Percentiles rank a stretch among this genome's conserved stretches.
Conservation (phyloP, 2,329 filamentous ascomycete species). For the Phyllosticta citribraziliensis region DNA sequence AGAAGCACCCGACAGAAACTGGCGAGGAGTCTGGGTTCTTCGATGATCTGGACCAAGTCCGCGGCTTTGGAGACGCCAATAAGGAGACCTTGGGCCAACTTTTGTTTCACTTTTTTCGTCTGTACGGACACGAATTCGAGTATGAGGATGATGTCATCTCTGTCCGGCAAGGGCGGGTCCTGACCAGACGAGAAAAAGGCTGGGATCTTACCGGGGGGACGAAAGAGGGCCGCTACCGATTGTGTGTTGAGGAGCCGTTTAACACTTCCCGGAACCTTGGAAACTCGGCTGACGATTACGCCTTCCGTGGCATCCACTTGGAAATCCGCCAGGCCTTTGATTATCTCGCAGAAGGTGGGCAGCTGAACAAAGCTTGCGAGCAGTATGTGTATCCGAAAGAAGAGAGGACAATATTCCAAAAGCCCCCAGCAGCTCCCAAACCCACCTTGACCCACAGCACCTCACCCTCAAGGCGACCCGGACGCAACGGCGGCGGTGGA, state of each 20-base stretch:
- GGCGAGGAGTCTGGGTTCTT: conserved; percentile 70
- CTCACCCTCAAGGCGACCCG: conserved; percentile 39
- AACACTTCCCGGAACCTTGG: conserved; percentile 81
- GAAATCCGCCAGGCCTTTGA: conserved; percentile 86
- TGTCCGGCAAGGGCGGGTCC: conserved; percentile 66
- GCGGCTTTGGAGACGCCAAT: conserved; percentile 67
- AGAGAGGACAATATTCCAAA: conserved; percentile 48
- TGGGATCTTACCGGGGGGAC: conserved; percentile 58
- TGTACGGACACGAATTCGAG: conserved; percentile 88
- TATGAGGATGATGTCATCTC: conserved; percentile 80
- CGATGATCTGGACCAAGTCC: conserved; percentile 68
- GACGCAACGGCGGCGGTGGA: conserved; percentile 35
- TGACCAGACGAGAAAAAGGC: conserved; percentile 76
- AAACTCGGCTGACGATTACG: conserved; percentile 92
- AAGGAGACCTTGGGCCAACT: conserved; percentile 73
- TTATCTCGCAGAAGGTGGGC: conserved; percentile 59
- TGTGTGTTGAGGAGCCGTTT: conserved; percentile 96
- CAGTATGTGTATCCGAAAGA: conserved; percentile 77
- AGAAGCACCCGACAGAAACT: conserved; percentile 51
- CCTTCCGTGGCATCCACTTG: conserved; percentile 81
- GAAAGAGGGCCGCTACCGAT: conserved; percentile 52
- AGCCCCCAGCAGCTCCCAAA: conserved; percentile 41
- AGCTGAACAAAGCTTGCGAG: conserved; percentile 76
- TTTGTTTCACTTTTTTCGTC: conserved; percentile 91
- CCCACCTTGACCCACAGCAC: conserved; percentile 43